phyloP scores from a whole-genome alignment of 225 moss, liverwort and hornwort genomes.

The Climacium dendroides region DNA sequence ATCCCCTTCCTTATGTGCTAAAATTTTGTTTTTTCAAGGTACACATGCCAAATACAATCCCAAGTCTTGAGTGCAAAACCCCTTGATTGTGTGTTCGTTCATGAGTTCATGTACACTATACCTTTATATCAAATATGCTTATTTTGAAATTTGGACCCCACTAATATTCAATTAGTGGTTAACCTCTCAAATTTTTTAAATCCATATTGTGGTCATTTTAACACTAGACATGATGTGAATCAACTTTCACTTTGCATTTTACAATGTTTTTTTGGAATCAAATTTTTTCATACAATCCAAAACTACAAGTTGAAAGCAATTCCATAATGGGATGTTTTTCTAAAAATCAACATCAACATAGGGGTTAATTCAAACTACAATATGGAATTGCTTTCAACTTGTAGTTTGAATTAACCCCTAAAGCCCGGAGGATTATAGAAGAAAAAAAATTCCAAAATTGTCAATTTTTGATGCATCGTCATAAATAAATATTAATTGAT shows the following conservation, averaged over 20 bases:
- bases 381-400: no score
- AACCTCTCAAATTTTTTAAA: background rate
- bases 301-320: background rate
- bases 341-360: no score
- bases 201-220: background rate
- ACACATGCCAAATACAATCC: background rate
- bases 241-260: no score
- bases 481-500: no score
- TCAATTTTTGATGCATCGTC: no score
- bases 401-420: no score
- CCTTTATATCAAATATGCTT: background rate
- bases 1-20: fast-evolving
- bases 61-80: no score
- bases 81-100: background rate
- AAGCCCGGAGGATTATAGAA: no score
- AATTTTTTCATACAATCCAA: background rate
- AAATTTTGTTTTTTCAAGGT: background rate
- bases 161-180: background rate
- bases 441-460: no score
- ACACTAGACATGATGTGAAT: no score
- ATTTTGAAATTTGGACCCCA: background rate
- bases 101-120: no score
- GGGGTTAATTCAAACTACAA: no score
- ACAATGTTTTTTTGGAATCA: background rate
- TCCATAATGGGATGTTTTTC: background rate